Evolutionary conservation across 805 yeast species (phyloP).

Genomic region (Cephaloascus albidus): DNA sequence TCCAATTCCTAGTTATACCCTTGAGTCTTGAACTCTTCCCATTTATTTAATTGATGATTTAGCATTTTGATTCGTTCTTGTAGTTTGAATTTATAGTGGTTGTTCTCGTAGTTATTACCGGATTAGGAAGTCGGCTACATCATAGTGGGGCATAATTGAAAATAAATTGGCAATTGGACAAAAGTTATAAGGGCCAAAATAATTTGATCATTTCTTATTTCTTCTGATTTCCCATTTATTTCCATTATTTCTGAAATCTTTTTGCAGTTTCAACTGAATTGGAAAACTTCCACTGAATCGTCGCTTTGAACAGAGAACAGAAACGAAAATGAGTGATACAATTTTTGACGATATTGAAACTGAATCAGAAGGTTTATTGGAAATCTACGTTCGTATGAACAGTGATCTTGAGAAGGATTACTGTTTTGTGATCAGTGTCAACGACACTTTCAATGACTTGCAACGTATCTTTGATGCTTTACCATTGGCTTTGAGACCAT

Average conservation of each 20-base stretch:
- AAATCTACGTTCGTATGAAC: slow-evolving; percentile 71
- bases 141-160: no score
- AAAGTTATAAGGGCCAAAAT: no score
- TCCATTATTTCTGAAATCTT: neutral
- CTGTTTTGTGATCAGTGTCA: slow-evolving; percentile 65
- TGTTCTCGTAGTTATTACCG: no score
- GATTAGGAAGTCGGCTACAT: no score
- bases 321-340: neutral
- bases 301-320: neutral
- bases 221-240: neutral
- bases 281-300: no score
- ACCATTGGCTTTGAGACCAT: slow-evolving; percentile 75
- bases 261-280: neutral
- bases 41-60: no score
- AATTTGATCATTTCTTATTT: no score
- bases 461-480: slow-evolving; percentile 51
- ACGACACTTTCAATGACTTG: slow-evolving; percentile 51
- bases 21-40: no score
- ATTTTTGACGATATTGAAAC: slow-evolving; percentile 4
- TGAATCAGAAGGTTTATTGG: slow-evolving; percentile 14
- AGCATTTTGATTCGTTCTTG: no score
- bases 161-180: no score
- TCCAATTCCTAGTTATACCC: no score
- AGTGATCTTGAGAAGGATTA: slow-evolving; percentile 82
- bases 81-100: no score